Conservation (phyloP, 73 alveolate genomes). For the Uronychia setigera region DNA sequence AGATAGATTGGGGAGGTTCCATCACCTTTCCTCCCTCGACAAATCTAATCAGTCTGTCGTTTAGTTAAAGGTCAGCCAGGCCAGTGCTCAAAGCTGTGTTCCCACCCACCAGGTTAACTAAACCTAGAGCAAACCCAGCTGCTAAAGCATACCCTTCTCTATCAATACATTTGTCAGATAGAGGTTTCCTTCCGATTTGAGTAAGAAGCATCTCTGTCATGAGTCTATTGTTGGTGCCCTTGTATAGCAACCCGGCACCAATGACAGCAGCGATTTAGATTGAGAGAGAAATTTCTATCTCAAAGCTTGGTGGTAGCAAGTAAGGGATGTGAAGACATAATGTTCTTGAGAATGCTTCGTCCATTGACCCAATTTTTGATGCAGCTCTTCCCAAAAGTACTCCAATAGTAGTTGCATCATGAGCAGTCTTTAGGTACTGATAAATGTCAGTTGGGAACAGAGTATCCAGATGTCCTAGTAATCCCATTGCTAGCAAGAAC, state of each 20-base stretch:
- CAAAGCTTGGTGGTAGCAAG: constrained; percentile 93
- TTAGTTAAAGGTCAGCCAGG: constrained; percentile 82
- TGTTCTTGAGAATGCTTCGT: constrained; percentile 94
- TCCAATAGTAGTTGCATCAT: constrained; percentile 97
- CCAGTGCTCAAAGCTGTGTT: constrained; percentile 70
- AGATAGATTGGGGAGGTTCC: constrained; percentile 79
- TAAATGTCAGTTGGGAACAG: constrained; percentile 93
- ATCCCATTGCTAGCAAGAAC: constrained; percentile 94
- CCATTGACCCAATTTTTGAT: constrained; percentile 95
- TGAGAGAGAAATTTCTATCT: constrained; percentile 92
- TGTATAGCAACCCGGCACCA: constrained; percentile 95
- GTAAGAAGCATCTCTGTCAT: constrained; percentile 97
- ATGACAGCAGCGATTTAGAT: constrained; percentile 95
- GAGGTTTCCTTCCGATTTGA: constrained; percentile 95
- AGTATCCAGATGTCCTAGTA: constrained; percentile 93
- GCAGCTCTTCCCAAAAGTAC: constrained; percentile 97
- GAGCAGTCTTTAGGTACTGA: constrained; percentile 93
- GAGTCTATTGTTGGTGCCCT: constrained; percentile 91
- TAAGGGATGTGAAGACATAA: constrained; percentile 96
- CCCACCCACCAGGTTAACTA: constrained; percentile 96
- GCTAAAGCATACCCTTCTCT: constrained; percentile 97
- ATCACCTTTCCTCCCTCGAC: constrained; percentile 91
- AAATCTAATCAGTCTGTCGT: constrained; percentile 93
- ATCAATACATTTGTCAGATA: constrained; percentile 93
- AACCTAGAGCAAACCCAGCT: constrained; percentile 97